phyloP scores from a whole-genome alignment of 768 basidiomycete species.

The Pseudohyphozyma bogoriensis region DNA sequence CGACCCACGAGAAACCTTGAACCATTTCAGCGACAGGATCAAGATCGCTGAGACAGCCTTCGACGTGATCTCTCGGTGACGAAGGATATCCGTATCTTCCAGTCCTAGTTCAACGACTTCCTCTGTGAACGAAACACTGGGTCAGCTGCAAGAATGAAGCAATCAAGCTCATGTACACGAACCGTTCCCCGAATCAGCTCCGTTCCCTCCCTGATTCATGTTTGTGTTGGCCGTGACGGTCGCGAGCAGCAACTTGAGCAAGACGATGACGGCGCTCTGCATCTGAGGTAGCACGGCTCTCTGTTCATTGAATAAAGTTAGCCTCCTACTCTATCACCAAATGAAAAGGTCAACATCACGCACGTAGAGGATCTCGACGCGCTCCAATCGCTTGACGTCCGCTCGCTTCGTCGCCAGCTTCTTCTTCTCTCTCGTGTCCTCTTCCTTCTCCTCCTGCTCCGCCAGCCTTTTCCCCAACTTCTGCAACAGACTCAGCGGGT shows the following conservation, averaged over 20 bases:
- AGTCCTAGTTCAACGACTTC: constrained; percentile 56
- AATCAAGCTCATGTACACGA: no score
- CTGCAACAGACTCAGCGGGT: constrained; percentile 29
- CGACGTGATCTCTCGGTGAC: constrained; percentile 93
- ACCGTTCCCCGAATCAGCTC: constrained; percentile 2
- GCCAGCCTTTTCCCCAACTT: constrained; percentile 11
- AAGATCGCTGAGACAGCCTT: constrained; percentile 95
- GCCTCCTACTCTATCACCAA: background rate
- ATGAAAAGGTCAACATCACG: constrained; percentile 35
- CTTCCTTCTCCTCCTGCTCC: constrained; percentile 4
- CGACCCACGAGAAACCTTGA: constrained; percentile 88
- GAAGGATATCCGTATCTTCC: constrained; percentile 83
- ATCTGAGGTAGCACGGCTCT: constrained; percentile 70
- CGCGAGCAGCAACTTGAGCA: constrained; percentile 82
- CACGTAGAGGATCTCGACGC: constrained; percentile 90
- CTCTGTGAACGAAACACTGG: constrained; percentile 32
- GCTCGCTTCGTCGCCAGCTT: constrained; percentile 59
- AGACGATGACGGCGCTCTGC: constrained; percentile 81
- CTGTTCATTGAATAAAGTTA: constrained; percentile 40
- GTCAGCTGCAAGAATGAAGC: no score
- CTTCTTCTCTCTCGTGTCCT: constrained; percentile 44
- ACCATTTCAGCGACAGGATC: constrained; percentile 86
- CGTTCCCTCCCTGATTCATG: background rate
- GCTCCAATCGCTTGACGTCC: constrained; percentile 73
- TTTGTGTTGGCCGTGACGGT: constrained; percentile 69